These are phyloP conservation scores for Echeveria elegans DNA, from an alignment of 164 flowering plant species.

Conservation along the genomic window DNA sequence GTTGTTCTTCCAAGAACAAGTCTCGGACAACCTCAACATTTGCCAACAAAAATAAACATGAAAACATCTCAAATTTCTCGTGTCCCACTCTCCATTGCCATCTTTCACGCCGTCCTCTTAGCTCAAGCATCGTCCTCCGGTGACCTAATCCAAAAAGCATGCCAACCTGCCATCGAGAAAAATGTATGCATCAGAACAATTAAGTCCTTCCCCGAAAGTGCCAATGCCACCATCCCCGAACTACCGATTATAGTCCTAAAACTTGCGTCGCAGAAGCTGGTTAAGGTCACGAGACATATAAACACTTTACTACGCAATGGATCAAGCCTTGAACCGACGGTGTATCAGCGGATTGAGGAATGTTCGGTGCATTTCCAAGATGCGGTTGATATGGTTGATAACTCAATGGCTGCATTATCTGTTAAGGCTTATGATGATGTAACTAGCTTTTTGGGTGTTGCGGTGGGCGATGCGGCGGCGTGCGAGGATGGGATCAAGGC, in stretches of 20 bases:
- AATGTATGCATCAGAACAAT: constrained; percentile 19
- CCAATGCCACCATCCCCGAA: constrained; percentile 11
- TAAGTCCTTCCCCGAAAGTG: constrained; percentile 13
- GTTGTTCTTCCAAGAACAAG: background rate
- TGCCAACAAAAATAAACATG: background rate
- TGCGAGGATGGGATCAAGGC: constrained; percentile 19
- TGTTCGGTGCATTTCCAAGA: constrained; percentile 28
- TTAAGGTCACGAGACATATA: constrained; percentile 13
- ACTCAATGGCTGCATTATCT: constrained; percentile 27
- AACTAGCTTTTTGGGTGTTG: constrained; percentile 23
- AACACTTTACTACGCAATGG: constrained; percentile 2
- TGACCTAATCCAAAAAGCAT: constrained; percentile 14
- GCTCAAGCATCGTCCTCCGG: background rate
- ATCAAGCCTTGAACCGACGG: constrained; percentile 13
- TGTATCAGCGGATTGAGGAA: constrained; percentile 25
- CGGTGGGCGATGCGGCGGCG: constrained; percentile 12
- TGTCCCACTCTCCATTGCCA: background rate
- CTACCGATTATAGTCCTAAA: constrained; percentile 22
- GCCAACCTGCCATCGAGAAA: constrained; percentile 10
- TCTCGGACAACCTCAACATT: background rate
- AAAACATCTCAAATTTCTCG: background rate
- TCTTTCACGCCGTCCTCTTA: background rate
- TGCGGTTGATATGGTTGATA: constrained; percentile 31
- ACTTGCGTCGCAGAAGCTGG: constrained; percentile 17
- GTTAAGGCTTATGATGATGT: constrained; percentile 20